These are phyloP conservation scores for Torrubiella hemipterigena DNA, from an alignment of 2,329 filamentous ascomycete species.

Conservation along the genomic window DNA sequence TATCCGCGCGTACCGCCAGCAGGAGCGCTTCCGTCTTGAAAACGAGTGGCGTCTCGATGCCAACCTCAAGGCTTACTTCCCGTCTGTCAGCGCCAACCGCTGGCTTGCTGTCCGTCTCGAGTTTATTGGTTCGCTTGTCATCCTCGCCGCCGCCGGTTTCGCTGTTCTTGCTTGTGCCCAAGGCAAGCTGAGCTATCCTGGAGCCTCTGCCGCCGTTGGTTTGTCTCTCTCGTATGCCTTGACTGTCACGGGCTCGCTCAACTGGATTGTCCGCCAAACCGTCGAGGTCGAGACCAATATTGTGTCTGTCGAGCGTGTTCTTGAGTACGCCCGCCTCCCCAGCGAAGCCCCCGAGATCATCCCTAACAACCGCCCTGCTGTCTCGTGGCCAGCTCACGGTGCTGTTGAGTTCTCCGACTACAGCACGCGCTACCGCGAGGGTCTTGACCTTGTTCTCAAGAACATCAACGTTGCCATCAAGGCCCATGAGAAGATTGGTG, in stretches of 20 bases:
- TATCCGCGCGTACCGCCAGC: constrained; percentile 87
- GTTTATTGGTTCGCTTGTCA: constrained; percentile 90
- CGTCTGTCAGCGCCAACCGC: constrained; percentile 84
- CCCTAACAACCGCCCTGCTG: constrained; percentile 71
- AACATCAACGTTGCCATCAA: constrained; percentile 88
- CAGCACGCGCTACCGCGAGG: constrained; percentile 83
- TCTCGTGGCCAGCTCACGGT: constrained; percentile 84
- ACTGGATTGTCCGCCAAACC: constrained; percentile 97
- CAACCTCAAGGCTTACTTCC: constrained; percentile 89
- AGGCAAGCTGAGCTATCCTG: too few relatives aligned
- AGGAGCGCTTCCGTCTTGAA: constrained; percentile 76
- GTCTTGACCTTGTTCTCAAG: constrained; percentile 84
- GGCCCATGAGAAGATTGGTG: constrained; percentile 93
- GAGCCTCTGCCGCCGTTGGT: constrained; percentile 64
- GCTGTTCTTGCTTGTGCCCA: constrained; percentile 68
- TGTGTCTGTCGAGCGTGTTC: constrained; percentile 91
- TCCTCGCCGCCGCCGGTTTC: constrained; percentile 74
- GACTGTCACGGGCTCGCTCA: constrained; percentile 92
- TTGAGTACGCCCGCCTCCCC: constrained; percentile 85
- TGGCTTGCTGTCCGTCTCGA: constrained; percentile 94
- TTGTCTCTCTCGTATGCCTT: constrained; percentile 94
- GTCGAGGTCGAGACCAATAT: constrained; percentile 99
- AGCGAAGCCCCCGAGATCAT: constrained; percentile 94
- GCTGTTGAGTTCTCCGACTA: constrained; percentile 86
- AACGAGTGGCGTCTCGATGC: constrained; percentile 97